Evolutionary conservation across 1,284 basidiomycete species (phyloP).

Genomic region (Microbotryum saponariae): DNA sequence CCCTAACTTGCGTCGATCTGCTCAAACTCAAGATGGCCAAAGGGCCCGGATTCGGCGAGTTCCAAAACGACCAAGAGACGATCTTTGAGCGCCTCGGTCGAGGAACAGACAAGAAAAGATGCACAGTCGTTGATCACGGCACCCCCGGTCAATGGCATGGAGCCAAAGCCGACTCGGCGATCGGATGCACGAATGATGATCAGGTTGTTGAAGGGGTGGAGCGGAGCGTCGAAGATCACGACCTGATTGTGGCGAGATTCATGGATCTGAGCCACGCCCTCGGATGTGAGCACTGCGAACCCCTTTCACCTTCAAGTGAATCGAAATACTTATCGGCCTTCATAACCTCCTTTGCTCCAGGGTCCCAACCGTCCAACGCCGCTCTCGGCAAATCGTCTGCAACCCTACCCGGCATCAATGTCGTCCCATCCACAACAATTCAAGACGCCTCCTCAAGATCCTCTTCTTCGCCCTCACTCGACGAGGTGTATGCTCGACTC

Average conservation of each 20-base stretch:
- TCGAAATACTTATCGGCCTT: background rate
- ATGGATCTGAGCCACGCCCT: conserved; percentile 64
- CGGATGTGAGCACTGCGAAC: conserved; percentile 56
- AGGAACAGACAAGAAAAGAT: conserved; percentile 44
- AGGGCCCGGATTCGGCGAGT: conserved; percentile 75
- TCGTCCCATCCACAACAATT: background rate
- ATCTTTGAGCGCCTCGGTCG: conserved; percentile 75
- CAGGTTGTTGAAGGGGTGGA: conserved; percentile 57
- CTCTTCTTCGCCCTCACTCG: background rate
- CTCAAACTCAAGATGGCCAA: conserved; percentile 68
- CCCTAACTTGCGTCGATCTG: conserved; percentile 72
- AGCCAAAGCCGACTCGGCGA: conserved; percentile 63
- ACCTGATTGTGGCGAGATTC: conserved; percentile 73
- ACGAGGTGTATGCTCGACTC: conserved; percentile 42
- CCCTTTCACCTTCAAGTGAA: background rate
- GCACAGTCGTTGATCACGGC: conserved; percentile 75
- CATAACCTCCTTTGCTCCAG: background rate
- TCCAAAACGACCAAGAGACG: conserved; percentile 66
- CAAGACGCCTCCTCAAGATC: background rate
- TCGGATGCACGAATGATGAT: conserved; percentile 64
- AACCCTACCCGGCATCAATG: conserved; percentile 3
- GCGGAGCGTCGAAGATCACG: conserved; percentile 56
- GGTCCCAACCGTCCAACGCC: conserved; percentile 29
- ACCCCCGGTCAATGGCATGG: conserved; percentile 73
- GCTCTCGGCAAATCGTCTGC: conserved; percentile 13